phyloP scores from a whole-genome alignment of 176 grass and related monocot genomes.

The Cenchrus americanus region DNA sequence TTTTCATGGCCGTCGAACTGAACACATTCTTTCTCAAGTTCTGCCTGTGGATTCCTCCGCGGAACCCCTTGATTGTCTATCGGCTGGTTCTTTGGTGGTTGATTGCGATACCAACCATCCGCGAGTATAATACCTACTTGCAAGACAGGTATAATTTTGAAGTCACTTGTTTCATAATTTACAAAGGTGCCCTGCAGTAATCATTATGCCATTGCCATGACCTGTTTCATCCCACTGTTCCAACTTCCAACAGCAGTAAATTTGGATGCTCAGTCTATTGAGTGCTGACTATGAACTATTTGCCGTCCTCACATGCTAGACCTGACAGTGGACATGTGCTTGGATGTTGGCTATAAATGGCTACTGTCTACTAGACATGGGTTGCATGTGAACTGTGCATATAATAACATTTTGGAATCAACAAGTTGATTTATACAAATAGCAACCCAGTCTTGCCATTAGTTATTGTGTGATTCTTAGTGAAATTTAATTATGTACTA shows the following conservation, averaged over 20 bases:
- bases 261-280: constrained; percentile 28
- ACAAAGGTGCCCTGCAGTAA: constrained; percentile 3
- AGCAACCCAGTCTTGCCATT: not conserved
- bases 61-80: constrained; percentile 87
- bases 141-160: constrained; percentile 84
- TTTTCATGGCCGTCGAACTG: constrained; percentile 94
- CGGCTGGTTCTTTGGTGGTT: constrained; percentile 96
- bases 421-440: not conserved
- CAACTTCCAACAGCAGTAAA: not conserved
- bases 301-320: constrained; percentile 35
- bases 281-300: constrained; percentile 7
- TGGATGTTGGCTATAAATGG: constrained; percentile 24
- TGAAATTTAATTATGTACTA: not conserved
- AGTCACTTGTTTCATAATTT: constrained; percentile 13
- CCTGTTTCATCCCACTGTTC: constrained; percentile 21
- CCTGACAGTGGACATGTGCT: constrained; percentile 31
- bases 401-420: constrained; percentile 20
- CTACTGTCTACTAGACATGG: constrained; percentile 19
- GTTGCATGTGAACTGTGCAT: constrained; percentile 31
- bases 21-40: constrained; percentile 99
- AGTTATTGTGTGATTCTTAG: not conserved
- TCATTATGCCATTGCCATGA: constrained; percentile 12
- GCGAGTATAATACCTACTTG: constrained; percentile 97
- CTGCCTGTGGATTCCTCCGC: constrained; percentile 93
- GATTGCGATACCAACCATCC: constrained; percentile 96